Conservation (phyloP, 176 grass and related monocot genomes). For the Oryza australiensis region DNA sequence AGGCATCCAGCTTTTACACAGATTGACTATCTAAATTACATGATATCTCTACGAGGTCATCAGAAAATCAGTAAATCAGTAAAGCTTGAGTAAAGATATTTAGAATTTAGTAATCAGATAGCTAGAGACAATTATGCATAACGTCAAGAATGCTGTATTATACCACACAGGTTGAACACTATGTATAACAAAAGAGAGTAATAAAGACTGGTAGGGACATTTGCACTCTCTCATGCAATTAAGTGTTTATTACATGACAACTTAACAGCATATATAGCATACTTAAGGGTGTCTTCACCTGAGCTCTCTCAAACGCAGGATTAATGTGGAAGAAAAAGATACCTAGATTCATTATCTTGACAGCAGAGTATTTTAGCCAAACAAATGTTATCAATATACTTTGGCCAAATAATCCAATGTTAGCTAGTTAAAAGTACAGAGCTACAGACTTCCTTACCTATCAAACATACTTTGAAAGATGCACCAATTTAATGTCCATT, state of each 20-base stretch:
- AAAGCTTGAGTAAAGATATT: not conserved
- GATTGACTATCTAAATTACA: conserved; percentile 5
- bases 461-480: conserved; percentile 99
- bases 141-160: not conserved
- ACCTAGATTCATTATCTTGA: not conserved
- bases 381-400: not conserved
- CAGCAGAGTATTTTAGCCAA: not conserved
- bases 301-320: not conserved
- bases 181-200: not conserved
- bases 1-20: not conserved
- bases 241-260: conserved; percentile 1
- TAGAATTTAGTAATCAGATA: not conserved
- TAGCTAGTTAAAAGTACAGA: conserved; percentile 21
- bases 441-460: conserved; percentile 51
- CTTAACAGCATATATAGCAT: not conserved
- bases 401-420: not conserved
- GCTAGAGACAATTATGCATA: not conserved
- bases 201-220: conserved; percentile 15
- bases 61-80: not conserved
- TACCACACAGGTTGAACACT: not conserved
- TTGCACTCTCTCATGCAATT: not conserved
- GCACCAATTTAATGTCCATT: conserved; percentile 99
- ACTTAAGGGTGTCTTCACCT: not conserved
- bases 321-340: conserved; percentile 20
- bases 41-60: not conserved